phyloP scores from a whole-genome alignment of 345 rosid species.

The Hypericum perforatum region DNA sequence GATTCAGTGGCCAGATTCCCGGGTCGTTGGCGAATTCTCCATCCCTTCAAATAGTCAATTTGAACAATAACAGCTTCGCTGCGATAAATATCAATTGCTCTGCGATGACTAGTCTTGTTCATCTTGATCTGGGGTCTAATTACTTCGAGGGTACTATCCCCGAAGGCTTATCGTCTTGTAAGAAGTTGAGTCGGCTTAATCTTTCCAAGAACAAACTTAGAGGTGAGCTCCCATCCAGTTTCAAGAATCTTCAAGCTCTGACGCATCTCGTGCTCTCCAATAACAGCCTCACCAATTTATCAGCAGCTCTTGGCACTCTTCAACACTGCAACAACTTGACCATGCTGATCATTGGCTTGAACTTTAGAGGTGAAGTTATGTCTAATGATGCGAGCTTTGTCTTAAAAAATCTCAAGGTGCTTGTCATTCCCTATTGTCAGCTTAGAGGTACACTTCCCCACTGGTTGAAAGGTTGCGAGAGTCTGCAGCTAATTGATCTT shows the following conservation, averaged over 20 bases:
- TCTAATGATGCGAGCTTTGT: constrained; percentile 3
- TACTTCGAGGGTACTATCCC: constrained; percentile 17
- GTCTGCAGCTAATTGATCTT: constrained; percentile 69
- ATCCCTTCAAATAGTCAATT: constrained; percentile 8
- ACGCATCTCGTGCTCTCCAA: neutral
- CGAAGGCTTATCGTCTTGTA: constrained; percentile 15
- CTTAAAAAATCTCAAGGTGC: constrained; percentile 9
- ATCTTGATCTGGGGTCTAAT: constrained; percentile 15
- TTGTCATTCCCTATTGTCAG: constrained; percentile 50
- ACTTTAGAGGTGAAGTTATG: constrained; percentile 11
- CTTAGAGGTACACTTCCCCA: constrained; percentile 54
- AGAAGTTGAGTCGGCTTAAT: constrained; percentile 6
- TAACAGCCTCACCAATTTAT: constrained; percentile 6
- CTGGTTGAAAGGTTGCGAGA: constrained; percentile 44
- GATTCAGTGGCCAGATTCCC: constrained; percentile 7
- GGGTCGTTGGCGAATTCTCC: constrained; percentile 4
- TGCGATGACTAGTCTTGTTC: constrained; percentile 15
- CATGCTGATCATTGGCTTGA: constrained; percentile 1
- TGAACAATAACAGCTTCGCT: constrained; percentile 14
- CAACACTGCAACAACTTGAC: constrained; percentile 16
- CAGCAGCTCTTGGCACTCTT: constrained; percentile 13
- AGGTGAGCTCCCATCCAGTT: constrained; percentile 8
- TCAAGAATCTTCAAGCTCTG: constrained; percentile 8
- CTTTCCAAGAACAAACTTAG: constrained; percentile 11
- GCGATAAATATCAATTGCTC: constrained; percentile 24